Conservation (phyloP, 805 yeast genomes). For the Metschnikowia colocasiae region DNA sequence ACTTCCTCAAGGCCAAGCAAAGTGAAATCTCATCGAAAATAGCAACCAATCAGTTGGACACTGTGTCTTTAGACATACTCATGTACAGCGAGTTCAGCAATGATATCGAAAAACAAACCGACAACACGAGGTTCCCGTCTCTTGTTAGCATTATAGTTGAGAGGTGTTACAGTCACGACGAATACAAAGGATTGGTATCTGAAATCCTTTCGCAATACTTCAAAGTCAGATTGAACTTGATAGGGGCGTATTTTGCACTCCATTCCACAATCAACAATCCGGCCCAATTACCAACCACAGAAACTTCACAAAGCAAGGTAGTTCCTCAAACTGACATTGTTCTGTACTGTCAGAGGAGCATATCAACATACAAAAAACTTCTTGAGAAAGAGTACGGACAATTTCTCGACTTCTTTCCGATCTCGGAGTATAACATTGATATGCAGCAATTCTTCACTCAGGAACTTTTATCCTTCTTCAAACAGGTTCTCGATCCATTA, state of each 20-base stretch:
- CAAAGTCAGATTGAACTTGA: constrained; percentile 48
- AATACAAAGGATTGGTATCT: constrained; percentile 61
- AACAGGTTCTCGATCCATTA: constrained; percentile 67
- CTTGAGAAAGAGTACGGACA: constrained; percentile 59
- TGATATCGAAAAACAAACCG: constrained; percentile 17
- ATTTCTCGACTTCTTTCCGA: constrained; percentile 51
- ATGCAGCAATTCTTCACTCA: constrained; percentile 16
- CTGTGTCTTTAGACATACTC: constrained; percentile 15
- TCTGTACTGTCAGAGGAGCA: constrained; percentile 57
- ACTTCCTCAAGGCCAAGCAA: constrained; percentile 32
- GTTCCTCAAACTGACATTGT: constrained; percentile 32
- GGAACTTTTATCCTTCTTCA: constrained; percentile 57
- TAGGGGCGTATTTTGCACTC: constrained; percentile 38
- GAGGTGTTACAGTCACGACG: constrained; percentile 33
- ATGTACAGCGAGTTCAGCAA: constrained; percentile 18
- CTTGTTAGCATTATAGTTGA: constrained; percentile 14
- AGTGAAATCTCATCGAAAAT: constrained; percentile 8
- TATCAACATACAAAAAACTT: constrained; percentile 57
- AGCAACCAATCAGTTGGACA: constrained; percentile 5
- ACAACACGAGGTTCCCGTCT: constrained; percentile 13
- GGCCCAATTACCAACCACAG: constrained; percentile 1
- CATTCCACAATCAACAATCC: background rate
- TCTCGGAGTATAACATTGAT: background rate
- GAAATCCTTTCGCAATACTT: constrained; percentile 69
- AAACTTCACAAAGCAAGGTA: constrained; percentile 1